Conservation (phyloP, 2,329 filamentous ascomycete genomes). For the Aspergillus glaucus region DNA sequence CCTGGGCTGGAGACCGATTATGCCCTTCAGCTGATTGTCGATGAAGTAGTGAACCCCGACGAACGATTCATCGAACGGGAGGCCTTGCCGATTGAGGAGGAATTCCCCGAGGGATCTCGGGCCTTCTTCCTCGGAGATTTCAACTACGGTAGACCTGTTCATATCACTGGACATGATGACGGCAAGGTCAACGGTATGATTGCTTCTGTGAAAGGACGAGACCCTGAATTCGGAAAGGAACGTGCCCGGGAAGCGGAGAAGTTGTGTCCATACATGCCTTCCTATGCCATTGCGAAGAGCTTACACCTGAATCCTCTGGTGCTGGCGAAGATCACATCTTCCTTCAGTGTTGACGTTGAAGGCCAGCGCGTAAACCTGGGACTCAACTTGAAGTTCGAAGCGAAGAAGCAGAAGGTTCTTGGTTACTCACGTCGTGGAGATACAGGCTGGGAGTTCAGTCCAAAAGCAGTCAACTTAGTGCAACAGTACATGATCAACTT, state of each 20-base stretch:
- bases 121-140: constrained; percentile 94
- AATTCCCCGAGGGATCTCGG: constrained; percentile 75
- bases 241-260: constrained; percentile 67
- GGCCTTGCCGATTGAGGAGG: constrained; percentile 82
- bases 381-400: constrained; percentile 94
- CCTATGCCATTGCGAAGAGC: constrained; percentile 78
- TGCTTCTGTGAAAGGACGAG: constrained; percentile 63
- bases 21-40: constrained; percentile 84
- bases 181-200: constrained; percentile 75
- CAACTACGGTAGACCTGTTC: constrained; percentile 84
- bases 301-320: constrained; percentile 78
- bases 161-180: constrained; percentile 66
- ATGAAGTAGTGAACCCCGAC: constrained; percentile 84
- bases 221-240: constrained; percentile 72
- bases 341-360: constrained; percentile 77
- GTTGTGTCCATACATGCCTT: constrained; percentile 71
- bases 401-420: constrained; percentile 87
- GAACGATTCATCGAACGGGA: constrained; percentile 85
- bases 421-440: constrained; percentile 85
- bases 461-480: constrained; percentile 72
- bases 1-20: constrained; percentile 82
- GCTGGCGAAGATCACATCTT: constrained; percentile 91
- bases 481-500: constrained; percentile 88
- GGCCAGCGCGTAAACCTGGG: constrained; percentile 83
- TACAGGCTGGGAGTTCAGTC: constrained; percentile 93